These are phyloP conservation scores for Diaporthe capsici DNA, from an alignment of 2,329 filamentous ascomycete species.

Conservation along the genomic window DNA sequence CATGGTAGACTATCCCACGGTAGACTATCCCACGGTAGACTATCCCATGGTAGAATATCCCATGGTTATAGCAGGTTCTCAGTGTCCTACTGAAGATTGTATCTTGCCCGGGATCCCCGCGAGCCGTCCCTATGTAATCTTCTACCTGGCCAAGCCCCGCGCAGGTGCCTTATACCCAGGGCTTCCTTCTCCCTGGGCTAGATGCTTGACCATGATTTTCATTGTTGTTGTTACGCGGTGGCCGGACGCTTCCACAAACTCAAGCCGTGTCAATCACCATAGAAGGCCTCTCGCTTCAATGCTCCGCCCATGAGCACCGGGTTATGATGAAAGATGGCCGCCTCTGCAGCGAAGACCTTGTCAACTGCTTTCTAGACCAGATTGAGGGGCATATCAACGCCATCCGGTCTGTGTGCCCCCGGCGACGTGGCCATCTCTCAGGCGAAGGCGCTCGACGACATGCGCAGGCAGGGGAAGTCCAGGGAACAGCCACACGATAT, in stretches of 20 bases:
- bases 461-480: constrained; percentile 52
- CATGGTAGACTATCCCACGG: too few relatives aligned
- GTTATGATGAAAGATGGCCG: constrained; percentile 32
- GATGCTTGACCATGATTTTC: too few relatives aligned
- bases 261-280: neutral
- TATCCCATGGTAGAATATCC: too few relatives aligned
- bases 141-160: too few relatives aligned
- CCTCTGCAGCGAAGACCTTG: constrained; percentile 45
- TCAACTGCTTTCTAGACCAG: too few relatives aligned
- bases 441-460: constrained; percentile 56
- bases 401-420: constrained; percentile 54
- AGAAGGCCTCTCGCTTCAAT: constrained; percentile 24
- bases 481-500: constrained; percentile 58
- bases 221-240: too few relatives aligned
- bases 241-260: too few relatives aligned
- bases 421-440: constrained; percentile 51
- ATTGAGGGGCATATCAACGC: constrained; percentile 44
- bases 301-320: constrained; percentile 37
- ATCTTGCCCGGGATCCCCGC: too few relatives aligned
- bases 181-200: neutral
- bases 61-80: neutral
- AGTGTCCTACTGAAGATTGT: too few relatives aligned
- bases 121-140: too few relatives aligned
- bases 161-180: neutral
- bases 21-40: too few relatives aligned